These are phyloP conservation scores for Tetrapisispora fleetii DNA, from an alignment of 805 yeast genomes.

Conservation along the genomic window DNA sequence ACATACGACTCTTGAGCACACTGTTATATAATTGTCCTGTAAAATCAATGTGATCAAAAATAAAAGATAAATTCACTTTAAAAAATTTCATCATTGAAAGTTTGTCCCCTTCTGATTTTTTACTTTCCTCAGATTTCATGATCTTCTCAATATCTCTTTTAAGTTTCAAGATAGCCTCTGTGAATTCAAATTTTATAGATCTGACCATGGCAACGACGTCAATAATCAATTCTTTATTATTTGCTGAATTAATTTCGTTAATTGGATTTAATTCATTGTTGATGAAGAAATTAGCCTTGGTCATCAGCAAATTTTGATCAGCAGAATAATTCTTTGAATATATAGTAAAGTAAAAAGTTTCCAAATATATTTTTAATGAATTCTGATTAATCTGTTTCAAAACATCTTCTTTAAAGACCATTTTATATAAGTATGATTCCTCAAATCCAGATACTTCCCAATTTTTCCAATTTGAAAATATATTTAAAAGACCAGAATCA, in stretches of 20 bases:
- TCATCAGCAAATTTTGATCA: conserved; percentile 18
- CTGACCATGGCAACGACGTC: conserved; percentile 18
- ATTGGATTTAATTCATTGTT: conserved; percentile 9
- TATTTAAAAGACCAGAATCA: conserved; percentile 46
- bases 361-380: conserved; percentile 10
- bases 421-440: conserved; percentile 44
- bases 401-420: conserved; percentile 35
- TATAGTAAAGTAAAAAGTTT: conserved; percentile 19
- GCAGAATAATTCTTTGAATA: conserved; percentile 17
- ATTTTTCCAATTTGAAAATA: conserved; percentile 74
- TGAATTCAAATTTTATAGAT: conserved; percentile 19
- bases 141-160: conserved; percentile 8
- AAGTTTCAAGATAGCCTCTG: conserved; percentile 10
- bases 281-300: conserved; percentile 12
- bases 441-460: conserved; percentile 75
- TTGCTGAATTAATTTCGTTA: conserved; percentile 1
- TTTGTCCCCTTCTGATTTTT: not conserved
- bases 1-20: conserved; percentile 8
- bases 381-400: conserved; percentile 7
- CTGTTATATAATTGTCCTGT: conserved; percentile 12
- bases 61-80: conserved; percentile 11
- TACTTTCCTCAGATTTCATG: not conserved
- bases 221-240: conserved; percentile 10
- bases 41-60: conserved; percentile 17
- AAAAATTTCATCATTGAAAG: conserved; percentile 2